Conservation (phyloP, 805 yeast genomes). For the Candida suzukii region DNA sequence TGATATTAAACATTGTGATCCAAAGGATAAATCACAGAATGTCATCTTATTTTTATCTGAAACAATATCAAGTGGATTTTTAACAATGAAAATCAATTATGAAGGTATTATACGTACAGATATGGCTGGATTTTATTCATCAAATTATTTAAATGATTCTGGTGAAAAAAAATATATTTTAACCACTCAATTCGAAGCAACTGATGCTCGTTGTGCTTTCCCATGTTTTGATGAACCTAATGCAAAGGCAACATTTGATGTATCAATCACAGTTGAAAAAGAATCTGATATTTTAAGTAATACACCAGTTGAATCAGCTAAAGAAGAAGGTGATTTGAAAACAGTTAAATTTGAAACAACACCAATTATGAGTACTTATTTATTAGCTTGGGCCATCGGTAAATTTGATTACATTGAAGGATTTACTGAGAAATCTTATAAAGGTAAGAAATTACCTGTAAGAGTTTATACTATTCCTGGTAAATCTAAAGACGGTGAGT, state of each 20-base stretch:
- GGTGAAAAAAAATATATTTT: conserved; percentile 33
- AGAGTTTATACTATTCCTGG: conserved; percentile 49
- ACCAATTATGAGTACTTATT: conserved; percentile 49
- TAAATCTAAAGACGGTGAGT: conserved; percentile 36
- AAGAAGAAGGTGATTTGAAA: conserved; percentile 16
- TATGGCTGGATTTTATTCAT: conserved; percentile 51
- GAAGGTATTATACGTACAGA: conserved; percentile 42
- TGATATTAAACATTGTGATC: conserved; percentile 13
- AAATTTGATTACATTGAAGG: conserved; percentile 48
- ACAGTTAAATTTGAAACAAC: conserved; percentile 36
- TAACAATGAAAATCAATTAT: conserved; percentile 28
- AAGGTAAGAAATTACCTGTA: conserved; percentile 37
- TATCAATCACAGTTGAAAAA: conserved; percentile 28
- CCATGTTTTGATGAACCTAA: conserved; percentile 55
- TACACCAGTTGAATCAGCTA: conserved; percentile 30
- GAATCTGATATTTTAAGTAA: conserved; percentile 37
- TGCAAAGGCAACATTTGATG: conserved; percentile 47
- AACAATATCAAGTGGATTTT: conserved; percentile 21
- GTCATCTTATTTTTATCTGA: conserved; percentile 46
- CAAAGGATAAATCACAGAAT: conserved; percentile 51
- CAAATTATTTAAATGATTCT: conserved; percentile 31
- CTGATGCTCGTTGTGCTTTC: conserved; percentile 52
- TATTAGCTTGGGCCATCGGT: conserved; percentile 54
- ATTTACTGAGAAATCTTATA: conserved; percentile 31
- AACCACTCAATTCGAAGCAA: conserved; percentile 52